Base-by-base conservation (phyloP, 495 filamentous ascomycete species). In the Podospora fimiseda region DNA sequence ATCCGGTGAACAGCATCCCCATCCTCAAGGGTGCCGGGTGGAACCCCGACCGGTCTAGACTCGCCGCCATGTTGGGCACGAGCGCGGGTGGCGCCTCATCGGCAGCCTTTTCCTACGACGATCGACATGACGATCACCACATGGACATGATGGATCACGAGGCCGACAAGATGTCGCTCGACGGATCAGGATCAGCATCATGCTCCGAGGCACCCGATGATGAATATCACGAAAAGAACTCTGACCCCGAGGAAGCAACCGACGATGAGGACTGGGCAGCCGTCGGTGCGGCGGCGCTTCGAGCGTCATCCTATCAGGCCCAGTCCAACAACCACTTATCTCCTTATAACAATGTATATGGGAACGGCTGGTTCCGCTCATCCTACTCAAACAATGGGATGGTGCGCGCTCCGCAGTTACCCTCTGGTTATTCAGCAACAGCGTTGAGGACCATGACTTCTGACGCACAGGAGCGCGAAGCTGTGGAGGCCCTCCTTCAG, bases 201-300 rank as follows among this genome's bases (percentile, higher is more conserved):
- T 85, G 85, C 45, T 88, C 84, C 27, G 86, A 87, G 57, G 81
- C 79, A n/a, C 83, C 82, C n/a, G 84, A 85, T 58, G 82, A 84
- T 30, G 82, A 83, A 53, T 80, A 82, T 39, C 83, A 85, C 24
- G 77, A 86, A 76, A 70, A 69, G 52, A 70, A 70, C 56, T 76
- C 80, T 59, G 80, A 86, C 63, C 82, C 88, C 50, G 85, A 87
- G 58, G 89, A 94, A 64, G 78, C 84, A 48, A 97, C 93, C n/a
- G 93, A 98, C 68, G 90, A 96, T 57, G 93, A 98, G 67, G 92
- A 98, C 71, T 95, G 90, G 90, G 90, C 89, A 18, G 82, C 85
- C 51, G 89, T 96, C 43, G 92, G 90, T 22, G 88, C 91, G 18
- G 89, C 84, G 18, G 85, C 89, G 42, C 78, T 96, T 53, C 84